phyloP scores from a whole-genome alignment of 495 filamentous ascomycete genomes.

The Letharia lupina region DNA sequence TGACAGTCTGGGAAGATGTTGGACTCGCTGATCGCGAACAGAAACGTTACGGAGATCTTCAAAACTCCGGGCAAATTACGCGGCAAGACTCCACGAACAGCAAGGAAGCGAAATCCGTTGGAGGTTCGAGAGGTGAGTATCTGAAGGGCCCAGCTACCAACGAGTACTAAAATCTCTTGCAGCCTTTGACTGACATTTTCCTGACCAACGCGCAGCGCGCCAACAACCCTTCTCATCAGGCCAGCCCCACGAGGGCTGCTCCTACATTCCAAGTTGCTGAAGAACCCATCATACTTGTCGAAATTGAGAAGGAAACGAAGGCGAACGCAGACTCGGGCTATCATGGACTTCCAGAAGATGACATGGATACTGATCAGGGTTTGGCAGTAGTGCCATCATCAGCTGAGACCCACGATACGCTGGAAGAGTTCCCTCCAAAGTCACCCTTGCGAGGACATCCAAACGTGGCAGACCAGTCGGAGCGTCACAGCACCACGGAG shows the following conservation, averaged over 20 bases:
- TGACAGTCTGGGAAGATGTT: neutral
- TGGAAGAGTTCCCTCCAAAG: conserved; percentile 13
- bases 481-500: conserved; percentile 46
- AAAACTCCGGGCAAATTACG: conserved; percentile 93
- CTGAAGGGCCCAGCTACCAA: neutral
- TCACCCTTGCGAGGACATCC: conserved; percentile 6
- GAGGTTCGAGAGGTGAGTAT: conserved; percentile 60
- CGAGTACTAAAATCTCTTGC: conserved; percentile 17
- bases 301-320: conserved; percentile 27
- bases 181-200: conserved; percentile 84
- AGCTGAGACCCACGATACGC: conserved; percentile 32
- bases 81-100: conserved; percentile 85
- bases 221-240: conserved; percentile 22
- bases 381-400: conserved; percentile 21
- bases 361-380: conserved; percentile 34
- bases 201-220: conserved; percentile 36
- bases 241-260: conserved; percentile 25
- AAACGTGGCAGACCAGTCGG: conserved; percentile 24
- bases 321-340: conserved; percentile 68
- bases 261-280: conserved; percentile 28
- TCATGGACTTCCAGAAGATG: conserved; percentile 61
- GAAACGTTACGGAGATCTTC: conserved; percentile 80
- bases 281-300: conserved; percentile 13
- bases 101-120: conserved; percentile 55
- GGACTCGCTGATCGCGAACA: neutral